Percentiles rank a stretch among this genome's conserved stretches.
Evolutionary conservation across 2,329 filamentous ascomycete species (phyloP).

Genomic region (Colletotrichum coccodes): DNA sequence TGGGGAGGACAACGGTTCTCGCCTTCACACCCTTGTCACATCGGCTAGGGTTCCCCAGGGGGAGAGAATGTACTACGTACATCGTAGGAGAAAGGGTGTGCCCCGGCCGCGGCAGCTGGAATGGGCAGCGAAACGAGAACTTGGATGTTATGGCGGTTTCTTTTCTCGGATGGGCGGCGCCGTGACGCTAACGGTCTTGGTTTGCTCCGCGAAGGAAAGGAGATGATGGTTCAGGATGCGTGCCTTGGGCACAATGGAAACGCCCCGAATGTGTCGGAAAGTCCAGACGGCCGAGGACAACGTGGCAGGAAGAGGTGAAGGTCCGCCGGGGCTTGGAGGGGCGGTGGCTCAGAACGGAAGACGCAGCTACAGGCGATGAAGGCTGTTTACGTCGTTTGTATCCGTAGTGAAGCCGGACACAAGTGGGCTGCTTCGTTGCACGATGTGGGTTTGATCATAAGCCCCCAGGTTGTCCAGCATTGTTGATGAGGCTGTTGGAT

Average conservation of each 20-base stretch:
- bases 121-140: conserved; percentile 21
- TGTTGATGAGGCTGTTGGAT: conserved; percentile 13
- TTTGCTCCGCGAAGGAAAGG: background rate
- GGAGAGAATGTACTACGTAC: background rate
- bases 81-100: background rate
- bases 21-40: background rate
- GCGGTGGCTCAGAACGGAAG: background rate
- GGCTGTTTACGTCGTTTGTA: background rate
- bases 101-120: conserved; percentile 14
- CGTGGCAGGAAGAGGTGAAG: conserved; percentile 7
- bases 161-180: background rate
- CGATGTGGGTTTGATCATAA: conserved; percentile 1
- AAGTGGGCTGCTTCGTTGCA: background rate
- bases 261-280: conserved; percentile 2
- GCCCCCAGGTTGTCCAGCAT: background rate
- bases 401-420: background rate
- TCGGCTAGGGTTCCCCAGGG: background rate
- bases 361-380: background rate
- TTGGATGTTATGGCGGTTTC: conserved; percentile 3
- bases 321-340: background rate
- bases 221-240: background rate
- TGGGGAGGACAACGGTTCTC: background rate
- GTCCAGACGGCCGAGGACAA: conserved; percentile 3
- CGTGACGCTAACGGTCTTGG: conserved; percentile 17
- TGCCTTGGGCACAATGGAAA: conserved; percentile 14